These are phyloP conservation scores for Corniculantispora saksenae DNA, from an alignment of 2,329 filamentous ascomycete genomes.

Conservation along the genomic window DNA sequence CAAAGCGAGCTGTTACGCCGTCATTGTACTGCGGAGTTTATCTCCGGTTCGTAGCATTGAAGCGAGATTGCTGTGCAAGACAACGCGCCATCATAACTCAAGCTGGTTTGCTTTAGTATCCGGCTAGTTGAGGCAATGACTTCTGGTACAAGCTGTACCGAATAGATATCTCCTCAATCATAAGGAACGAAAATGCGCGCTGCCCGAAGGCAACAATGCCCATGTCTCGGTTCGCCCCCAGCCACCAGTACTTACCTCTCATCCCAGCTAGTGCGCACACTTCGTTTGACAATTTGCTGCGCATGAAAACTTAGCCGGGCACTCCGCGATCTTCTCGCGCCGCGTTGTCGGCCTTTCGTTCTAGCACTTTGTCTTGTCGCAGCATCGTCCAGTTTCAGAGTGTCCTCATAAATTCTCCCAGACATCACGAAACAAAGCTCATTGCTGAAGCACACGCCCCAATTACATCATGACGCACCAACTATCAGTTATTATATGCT, in stretches of 20 bases:
- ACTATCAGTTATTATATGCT: not conserved
- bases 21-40: not conserved
- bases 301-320: not conserved
- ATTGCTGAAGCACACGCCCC: not conserved
- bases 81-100: not conserved
- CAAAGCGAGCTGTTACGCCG: not conserved
- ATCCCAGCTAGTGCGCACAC: not conserved
- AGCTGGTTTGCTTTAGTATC: not conserved
- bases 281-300: not conserved
- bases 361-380: not conserved
- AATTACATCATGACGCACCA: not conserved
- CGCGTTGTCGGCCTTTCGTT: not conserved
- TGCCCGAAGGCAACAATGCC: not conserved
- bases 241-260: not conserved
- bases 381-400: not conserved
- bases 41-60: not conserved
- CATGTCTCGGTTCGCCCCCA: not conserved
- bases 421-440: not conserved
- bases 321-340: not conserved
- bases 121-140: not conserved
- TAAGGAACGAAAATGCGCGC: not conserved
- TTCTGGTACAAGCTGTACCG: not conserved
- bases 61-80: not conserved
- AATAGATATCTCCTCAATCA: not conserved
- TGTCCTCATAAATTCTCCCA: not conserved